Evolutionary conservation across 176 grass and related monocot genomes (phyloP), one percentile per base, ranked within the genome.

Genomic region (Bromus sterilis): DNA sequence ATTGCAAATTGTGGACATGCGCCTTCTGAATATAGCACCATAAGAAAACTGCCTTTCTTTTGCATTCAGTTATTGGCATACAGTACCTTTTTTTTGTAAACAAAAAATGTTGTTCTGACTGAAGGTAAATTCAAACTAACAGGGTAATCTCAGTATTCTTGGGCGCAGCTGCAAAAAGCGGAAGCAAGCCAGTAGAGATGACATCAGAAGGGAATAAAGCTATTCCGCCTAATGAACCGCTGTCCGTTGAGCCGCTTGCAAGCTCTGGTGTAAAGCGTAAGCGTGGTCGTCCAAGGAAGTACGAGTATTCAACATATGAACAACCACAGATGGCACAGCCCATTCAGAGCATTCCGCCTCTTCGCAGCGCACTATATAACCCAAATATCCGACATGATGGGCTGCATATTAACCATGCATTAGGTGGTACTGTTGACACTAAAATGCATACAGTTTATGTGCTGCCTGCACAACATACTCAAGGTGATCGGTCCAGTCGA

Each of bases 211-310:
- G 67, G 16, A 82, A 78, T 58, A 78, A 66, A 82, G 29, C 42
- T 83, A 32, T 64, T 74, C 59, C 55, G 2, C 30, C 44, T 89
- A 64, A 14, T 5, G 78, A 86, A 74, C 42, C 72, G 15, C 23
- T 82, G 23, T 25, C 83, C 5, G 5, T 44, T 36, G 86, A 83
- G 46, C 75, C 72, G 11, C 31, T 67, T 7, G 72, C 66, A 66
- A 59, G 46, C 68, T 78, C 79, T 82, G 74, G 66, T 78, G 46
- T 48, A 32, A 86, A 89, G 39, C 83, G 83, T 41, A 89, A 89
- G 83, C 83, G 88, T 82, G 88, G 88, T 40, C 83, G 88, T 31
- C 88, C 88, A 59, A 82, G 83, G 57, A 89, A 86, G 65, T 78
- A 58, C 1, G 66, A 86, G 65, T 74, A 82, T 11, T 41, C 44